Base-by-base conservation (phyloP, 805 yeast genomes). In the Candida taoyuanica region DNA sequence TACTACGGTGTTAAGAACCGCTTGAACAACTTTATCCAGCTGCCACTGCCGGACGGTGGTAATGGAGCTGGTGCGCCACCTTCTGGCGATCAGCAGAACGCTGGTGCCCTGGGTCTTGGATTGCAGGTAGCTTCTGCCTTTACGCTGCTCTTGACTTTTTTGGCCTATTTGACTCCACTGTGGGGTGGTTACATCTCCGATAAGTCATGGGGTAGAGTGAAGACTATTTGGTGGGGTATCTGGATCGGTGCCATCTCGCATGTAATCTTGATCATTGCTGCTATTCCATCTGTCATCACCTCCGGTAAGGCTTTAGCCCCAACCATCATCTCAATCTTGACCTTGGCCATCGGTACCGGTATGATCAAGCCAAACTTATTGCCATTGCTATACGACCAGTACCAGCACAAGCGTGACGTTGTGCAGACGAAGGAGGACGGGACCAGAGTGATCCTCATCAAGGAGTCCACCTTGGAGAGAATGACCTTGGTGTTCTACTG, bases 151-250 rank as follows among this genome's bases (percentile, higher is more conserved):
- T 77, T 83, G 70, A 86, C 81, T 56, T 85, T 85, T 58, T 81
- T 88, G 83, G 81, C 88, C 55, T 85, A 84, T 59, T 68, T 83
- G 32, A 81, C 91, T 31, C 95, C 95, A 19, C 67, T 85, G 36
- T 67, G 79, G 40, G 89, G 88, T 49, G 93, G 87, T 36, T 74
- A 78, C 61, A 50, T 83, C 20, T 78, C 93, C 38, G 95, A 85
- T 61, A 76, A 83, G 46, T 78, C 67, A 60, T 73, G 75, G 67
- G 93, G 93, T 40, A 80, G 82, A 57, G 78, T 71, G 63, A 76
- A 72, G 48, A 79, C 91, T 28, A 81, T 85, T 52, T 68, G 73
- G 50, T 66, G 71, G 20, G 80, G 80, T 52, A 66, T 81, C 37
- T 68, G 68, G 42, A 53, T 81, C 38, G 84, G 84, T 59, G 64